Base-by-base conservation (phyloP, 495 filamentous ascomycete genomes). In the Aspergillus olivimuriae region DNA sequence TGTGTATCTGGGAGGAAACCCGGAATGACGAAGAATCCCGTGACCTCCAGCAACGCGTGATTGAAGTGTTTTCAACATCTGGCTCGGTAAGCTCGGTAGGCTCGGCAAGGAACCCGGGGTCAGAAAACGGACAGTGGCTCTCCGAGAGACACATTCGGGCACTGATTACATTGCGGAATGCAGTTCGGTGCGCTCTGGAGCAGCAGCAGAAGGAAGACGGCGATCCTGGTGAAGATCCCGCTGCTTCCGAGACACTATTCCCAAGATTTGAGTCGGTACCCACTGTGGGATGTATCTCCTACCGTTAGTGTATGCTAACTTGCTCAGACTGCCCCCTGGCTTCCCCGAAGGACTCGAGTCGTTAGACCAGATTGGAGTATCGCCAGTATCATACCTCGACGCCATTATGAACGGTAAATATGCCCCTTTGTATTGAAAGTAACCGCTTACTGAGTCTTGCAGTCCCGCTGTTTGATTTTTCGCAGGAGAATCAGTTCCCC, bases 1-100 rank as follows among this genome's bases (percentile, higher is more conserved):
- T 69, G 7, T 64, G 61, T 19, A 65, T 64, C 24, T 69, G 63
- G 65, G 56, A 63, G 31, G 63, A 65, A 32, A 69, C 65, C 0
- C 54, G 59, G 2, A 52, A 63, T 41, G 61, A 69, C 34, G 26
- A 48, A 0, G 61, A 66, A 41, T 66, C 62, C 32, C 55, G 51
- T 11, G 43, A 53, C 22, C 30, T 66, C 20, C 65, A 69, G 34
- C 59, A 63, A 36, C 39, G 34, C 7, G 65, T 63, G 0, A 65
- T 66, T 15, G 59, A 63, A 18, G 58, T 63, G 0, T 69, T 65
- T 41, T 56, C 57, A 4, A 49, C 57, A 0, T 51, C 57, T 2
- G 51, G 56, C 19, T 52, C 53, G 8, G 22, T 41, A 4, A 33
- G 35, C 22, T 39, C 43, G 4, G 20, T 41, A 4, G 35, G 35